Evolutionary conservation across 2,329 filamentous ascomycete genomes (phyloP), one percentile per base, ranked within the genome.

Genomic region (Ceratocystis cubensis): DNA sequence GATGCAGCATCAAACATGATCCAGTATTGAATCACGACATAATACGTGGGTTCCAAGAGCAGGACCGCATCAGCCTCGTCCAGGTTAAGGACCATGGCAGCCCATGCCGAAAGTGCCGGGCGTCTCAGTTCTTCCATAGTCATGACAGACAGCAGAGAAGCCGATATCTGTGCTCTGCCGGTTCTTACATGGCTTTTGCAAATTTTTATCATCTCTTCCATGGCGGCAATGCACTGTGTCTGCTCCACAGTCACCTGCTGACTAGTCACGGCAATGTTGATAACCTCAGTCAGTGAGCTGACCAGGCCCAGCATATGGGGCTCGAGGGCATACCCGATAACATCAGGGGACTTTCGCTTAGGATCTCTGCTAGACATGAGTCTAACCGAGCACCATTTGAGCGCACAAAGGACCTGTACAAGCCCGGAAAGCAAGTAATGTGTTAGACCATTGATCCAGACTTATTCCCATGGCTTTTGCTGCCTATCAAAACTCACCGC

Each of bases 161-260:
- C 91, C 70, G 91, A 91, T 66, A 97, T 93, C 86, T 96, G 93
- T 25, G 94, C 93, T 50, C 96, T 80, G 63, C 90, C 94, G 71
- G 88, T 85, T 69, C 85, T 87, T 41, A 92, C 84, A 72, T 89
- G 86, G 1, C 81, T 80, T 71, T 85, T 87, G 57, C 89, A 88
- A 62, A 95, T 79, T 65, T 80, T 84, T 63, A 96, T 88, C 83
- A 99, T 89, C 73, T 96, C 90, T 70, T 91, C 88, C 73, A 99
- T 88, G 4, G 90, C 92, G 69, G 84, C 84, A 7, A 99, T 84
- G 71, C 87, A 91, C 67, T 88, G 83, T 66, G 84, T 84, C 71
- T 91, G 90, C 73, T 96, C 91, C 61, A 80, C 72, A 73, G 82
- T 71, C 76, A 79, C 70, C 76, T 82, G 82, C 67, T 81, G 80